Conservation (phyloP, 2,329 filamentous ascomycete species). For the Fusarium palustre region DNA sequence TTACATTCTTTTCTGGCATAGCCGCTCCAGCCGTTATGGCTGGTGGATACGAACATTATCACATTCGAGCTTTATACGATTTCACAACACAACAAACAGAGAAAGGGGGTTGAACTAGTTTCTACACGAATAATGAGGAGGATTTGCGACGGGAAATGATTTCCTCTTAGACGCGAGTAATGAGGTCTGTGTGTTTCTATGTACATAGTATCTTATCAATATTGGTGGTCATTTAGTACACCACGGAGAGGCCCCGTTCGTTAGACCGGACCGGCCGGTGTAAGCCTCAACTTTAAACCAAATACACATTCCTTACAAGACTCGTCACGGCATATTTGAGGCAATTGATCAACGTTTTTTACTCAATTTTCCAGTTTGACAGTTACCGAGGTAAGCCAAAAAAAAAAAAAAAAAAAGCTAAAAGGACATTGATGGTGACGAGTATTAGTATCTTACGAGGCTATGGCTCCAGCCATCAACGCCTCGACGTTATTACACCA, state of each 20-base stretch:
- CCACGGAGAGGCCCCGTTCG: conserved; percentile 5
- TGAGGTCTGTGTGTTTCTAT: conserved; percentile 10
- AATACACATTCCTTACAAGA: conserved; percentile 35
- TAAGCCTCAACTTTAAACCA: conserved; percentile 31
- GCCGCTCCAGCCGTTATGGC: conserved; percentile 5
- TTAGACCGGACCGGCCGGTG: conserved; percentile 24
- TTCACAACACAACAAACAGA: conserved; percentile 3
- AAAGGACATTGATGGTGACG: conserved; percentile 16
- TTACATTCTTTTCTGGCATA: not conserved
- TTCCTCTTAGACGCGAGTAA: conserved; percentile 5
- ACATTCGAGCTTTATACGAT: not conserved
- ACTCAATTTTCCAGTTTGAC: not conserved
- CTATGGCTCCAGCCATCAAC: not conserved
- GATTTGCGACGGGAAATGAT: conserved; percentile 6
- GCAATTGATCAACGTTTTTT: conserved; percentile 14
- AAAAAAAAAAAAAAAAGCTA: too few relatives aligned
- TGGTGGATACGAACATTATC: not conserved
- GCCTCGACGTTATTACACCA: not conserved
- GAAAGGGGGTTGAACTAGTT: conserved; percentile 6
- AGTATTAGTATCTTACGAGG: not conserved
- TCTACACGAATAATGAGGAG: conserved; percentile 19
- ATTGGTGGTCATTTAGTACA: not conserved
- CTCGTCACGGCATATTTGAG: not conserved
- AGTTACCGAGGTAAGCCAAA: not conserved
- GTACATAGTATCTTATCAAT: not conserved